A percentile compares a stretch with the other conserved stretches of the same genome.
phyloP scores from a whole-genome alignment of 2,329 filamentous ascomycete genomes.

The Beauveria medogensis region DNA sequence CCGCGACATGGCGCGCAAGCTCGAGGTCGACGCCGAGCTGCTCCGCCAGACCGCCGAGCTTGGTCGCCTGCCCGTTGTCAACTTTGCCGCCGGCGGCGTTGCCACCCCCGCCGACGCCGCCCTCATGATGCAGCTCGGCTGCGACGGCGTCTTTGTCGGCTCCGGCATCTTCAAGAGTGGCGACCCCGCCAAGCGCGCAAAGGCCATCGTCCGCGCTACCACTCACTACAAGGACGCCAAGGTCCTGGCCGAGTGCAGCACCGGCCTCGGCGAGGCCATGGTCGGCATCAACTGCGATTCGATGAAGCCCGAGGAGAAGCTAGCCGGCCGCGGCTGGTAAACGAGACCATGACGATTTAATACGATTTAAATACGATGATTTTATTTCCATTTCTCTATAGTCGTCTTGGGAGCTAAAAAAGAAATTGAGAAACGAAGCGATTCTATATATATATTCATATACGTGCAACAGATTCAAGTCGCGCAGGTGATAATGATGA shows the following conservation, averaged over 20 bases:
- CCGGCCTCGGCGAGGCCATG: slow-evolving; percentile 94
- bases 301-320: slow-evolving; percentile 71
- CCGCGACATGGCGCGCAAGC: slow-evolving; percentile 69
- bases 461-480: no score
- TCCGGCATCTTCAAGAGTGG: slow-evolving; percentile 97
- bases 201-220: slow-evolving; percentile 88
- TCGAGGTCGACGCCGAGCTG: slow-evolving; percentile 69
- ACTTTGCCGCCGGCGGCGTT: slow-evolving; percentile 98
- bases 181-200: slow-evolving; percentile 80
- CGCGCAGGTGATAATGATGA: no score
- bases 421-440: no score
- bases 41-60: slow-evolving; percentile 81
- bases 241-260: slow-evolving; percentile 78
- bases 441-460: no score
- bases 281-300: slow-evolving; percentile 82
- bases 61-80: slow-evolving; percentile 86
- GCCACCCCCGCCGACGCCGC: slow-evolving; percentile 97
- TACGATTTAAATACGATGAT: no score
- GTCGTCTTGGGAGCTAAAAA: no score
- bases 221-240: slow-evolving; percentile 83
- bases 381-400: no score
- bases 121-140: slow-evolving; percentile 96
- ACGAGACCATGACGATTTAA: neutral
- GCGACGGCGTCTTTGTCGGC: slow-evolving; percentile 95
- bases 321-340: slow-evolving; percentile 82